A percentile compares a stretch with the other conserved stretches of the same genome.
These are phyloP conservation scores for Adansonia digitata DNA, from an alignment of 345 rosid species.

Conservation along the genomic window DNA sequence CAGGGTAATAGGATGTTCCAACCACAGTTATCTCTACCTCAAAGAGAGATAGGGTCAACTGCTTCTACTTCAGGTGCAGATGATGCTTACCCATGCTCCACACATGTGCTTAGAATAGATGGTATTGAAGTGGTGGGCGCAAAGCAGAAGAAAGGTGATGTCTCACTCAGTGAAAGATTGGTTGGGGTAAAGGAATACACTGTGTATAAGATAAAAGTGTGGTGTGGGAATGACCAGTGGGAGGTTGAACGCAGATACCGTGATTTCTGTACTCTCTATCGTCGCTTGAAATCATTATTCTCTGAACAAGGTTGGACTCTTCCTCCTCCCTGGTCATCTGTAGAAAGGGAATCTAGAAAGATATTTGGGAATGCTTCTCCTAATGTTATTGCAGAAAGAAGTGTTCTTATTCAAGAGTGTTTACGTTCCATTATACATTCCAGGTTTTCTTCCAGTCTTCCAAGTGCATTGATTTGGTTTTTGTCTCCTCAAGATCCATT, in stretches of 20 bases:
- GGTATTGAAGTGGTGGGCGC: conserved; percentile 86
- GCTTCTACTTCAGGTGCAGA: conserved; percentile 66
- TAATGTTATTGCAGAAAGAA: conserved; percentile 77
- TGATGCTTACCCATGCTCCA: conserved; percentile 32
- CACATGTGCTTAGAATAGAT: conserved; percentile 49
- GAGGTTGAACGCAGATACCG: conserved; percentile 93
- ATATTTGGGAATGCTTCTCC: conserved; percentile 83
- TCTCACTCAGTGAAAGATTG: conserved; percentile 86
- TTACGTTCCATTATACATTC: conserved; percentile 60
- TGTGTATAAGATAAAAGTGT: conserved; percentile 67
- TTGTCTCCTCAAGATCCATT: conserved; percentile 62
- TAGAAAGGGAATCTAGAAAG: conserved; percentile 78
- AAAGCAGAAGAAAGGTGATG: conserved; percentile 86
- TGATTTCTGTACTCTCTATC: conserved; percentile 79
- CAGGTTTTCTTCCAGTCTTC: conserved; percentile 45
- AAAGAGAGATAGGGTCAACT: conserved; percentile 70
- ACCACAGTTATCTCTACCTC: conserved; percentile 44
- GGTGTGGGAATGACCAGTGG: conserved; percentile 81
- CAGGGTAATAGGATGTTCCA: conserved; percentile 48
- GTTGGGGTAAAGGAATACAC: conserved; percentile 96
- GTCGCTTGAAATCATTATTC: conserved; percentile 66
- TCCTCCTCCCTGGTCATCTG: conserved; percentile 80
- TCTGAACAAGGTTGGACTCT: conserved; percentile 76
- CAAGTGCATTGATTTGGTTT: conserved; percentile 68
- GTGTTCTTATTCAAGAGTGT: conserved; percentile 81